Conservation (phyloP, 768 basidiomycete genomes). For the Tephrocybe sp. region DNA sequence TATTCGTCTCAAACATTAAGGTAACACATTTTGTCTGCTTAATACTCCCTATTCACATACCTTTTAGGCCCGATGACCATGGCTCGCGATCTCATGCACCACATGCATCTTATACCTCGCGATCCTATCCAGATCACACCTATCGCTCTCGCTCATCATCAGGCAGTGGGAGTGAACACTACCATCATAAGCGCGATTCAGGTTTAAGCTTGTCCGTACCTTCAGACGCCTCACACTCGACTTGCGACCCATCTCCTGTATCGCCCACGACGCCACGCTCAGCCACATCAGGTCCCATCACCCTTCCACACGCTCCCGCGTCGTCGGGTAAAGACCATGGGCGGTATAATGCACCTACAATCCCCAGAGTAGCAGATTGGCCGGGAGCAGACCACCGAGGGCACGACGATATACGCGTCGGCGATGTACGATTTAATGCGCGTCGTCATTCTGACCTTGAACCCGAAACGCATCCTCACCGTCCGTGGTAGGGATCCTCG, state of each 20-base stretch:
- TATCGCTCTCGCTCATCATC: slow-evolving; percentile 18
- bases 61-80: too few species aligned
- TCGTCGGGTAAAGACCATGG: slow-evolving; percentile 8
- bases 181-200: background rate
- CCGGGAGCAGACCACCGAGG: slow-evolving; percentile 10
- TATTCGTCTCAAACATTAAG: slow-evolving; percentile 28
- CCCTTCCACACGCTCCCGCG: background rate
- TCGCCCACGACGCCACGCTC: slow-evolving; percentile 57
- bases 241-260: slow-evolving; percentile 49
- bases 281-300: slow-evolving; percentile 22
- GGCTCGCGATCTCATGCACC: slow-evolving; percentile 2
- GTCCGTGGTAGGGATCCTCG: slow-evolving; percentile 41
- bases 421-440: slow-evolving; percentile 21
- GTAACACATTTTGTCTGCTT: too few species aligned
- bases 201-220: slow-evolving; percentile 22
- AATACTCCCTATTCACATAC: too few species aligned
- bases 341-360: slow-evolving; percentile 6
- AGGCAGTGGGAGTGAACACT: slow-evolving; percentile 9
- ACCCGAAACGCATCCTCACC: slow-evolving; percentile 38
- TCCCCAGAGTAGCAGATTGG: slow-evolving; percentile 12
- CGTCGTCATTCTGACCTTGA: slow-evolving; percentile 29
- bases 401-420: slow-evolving; percentile 17
- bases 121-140: slow-evolving; percentile 11
- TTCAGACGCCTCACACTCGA: slow-evolving; percentile 42
- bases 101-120: slow-evolving; percentile 6